Percentiles rank a stretch among this genome's conserved stretches.
Conservation (phyloP, 2,329 filamentous ascomycete species). For the Colletotrichum sidae region DNA sequence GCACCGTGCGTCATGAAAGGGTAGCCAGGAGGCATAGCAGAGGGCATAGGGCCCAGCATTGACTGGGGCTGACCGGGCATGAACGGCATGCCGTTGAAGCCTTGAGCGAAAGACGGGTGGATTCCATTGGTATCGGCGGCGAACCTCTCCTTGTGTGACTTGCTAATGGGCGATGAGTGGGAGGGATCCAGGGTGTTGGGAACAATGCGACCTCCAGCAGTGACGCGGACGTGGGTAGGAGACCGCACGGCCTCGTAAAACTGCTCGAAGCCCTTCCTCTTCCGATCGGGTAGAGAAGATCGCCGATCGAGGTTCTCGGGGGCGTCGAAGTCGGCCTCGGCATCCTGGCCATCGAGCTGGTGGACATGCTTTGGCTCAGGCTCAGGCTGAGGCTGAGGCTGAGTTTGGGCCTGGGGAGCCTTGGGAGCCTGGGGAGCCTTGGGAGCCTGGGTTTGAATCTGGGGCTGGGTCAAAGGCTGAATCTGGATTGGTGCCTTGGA, state of each 20-base stretch:
- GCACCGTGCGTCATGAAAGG: constrained; percentile 13
- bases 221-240: constrained; percentile 74
- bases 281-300: constrained; percentile 55
- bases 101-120: constrained; percentile 43
- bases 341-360: constrained; percentile 54
- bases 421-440: not conserved
- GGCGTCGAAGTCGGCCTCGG: constrained; percentile 41
- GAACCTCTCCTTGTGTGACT: constrained; percentile 58
- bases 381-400: not conserved
- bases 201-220: constrained; percentile 74
- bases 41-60: constrained; percentile 29
- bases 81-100: constrained; percentile 32
- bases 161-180: constrained; percentile 61
- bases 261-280: constrained; percentile 73
- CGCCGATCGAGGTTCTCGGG: constrained; percentile 36
- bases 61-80: constrained; percentile 23
- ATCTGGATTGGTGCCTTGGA: not conserved
- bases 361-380: constrained; percentile 37
- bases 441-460: not conserved
- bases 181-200: constrained; percentile 68
- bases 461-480: not conserved
- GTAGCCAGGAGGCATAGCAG: constrained; percentile 23
- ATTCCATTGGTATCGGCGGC: constrained; percentile 40
- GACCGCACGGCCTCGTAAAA: constrained; percentile 78
- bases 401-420: not conserved